These are phyloP conservation scores for Graphilbum sp. DNA, from an alignment of 2,329 filamentous ascomycete genomes.

Conservation along the genomic window DNA sequence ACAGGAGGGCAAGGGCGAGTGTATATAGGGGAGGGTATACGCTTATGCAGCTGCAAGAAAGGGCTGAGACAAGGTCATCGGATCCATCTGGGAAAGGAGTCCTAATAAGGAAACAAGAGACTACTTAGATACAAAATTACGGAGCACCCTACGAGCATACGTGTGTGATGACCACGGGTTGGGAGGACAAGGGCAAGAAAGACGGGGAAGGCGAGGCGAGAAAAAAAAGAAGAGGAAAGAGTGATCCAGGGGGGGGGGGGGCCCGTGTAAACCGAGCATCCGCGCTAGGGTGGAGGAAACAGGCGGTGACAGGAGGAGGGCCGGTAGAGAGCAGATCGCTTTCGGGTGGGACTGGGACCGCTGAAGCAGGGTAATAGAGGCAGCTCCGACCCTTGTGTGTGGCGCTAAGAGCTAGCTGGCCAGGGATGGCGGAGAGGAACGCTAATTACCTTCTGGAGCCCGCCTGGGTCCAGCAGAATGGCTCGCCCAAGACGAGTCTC, in stretches of 20 bases:
- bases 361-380: too few species aligned
- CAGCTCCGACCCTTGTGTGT: too few species aligned
- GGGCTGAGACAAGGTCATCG: conserved; percentile 10
- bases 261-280: too few species aligned
- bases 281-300: not conserved
- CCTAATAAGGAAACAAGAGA: not conserved
- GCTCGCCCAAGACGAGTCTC: conserved; percentile 6
- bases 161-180: not conserved
- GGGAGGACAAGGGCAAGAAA: not conserved
- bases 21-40: not conserved
- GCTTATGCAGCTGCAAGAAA: conserved; percentile 1
- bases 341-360: not conserved
- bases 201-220: not conserved
- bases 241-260: too few species aligned
- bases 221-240: not conserved
- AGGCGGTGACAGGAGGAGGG: not conserved
- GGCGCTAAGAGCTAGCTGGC: too few species aligned
- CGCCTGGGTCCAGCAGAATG: conserved; percentile 7
- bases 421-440: not conserved
- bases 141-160: too few species aligned
- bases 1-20: conserved; percentile 1
- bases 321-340: not conserved
- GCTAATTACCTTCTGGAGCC: not conserved
- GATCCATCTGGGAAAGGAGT: conserved; percentile 4
- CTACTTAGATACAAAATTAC: not conserved